Evolutionary conservation across 2,329 filamentous ascomycete genomes (phyloP), one percentile per base, ranked within the genome.

Genomic region (Fusarium dimerum): DNA sequence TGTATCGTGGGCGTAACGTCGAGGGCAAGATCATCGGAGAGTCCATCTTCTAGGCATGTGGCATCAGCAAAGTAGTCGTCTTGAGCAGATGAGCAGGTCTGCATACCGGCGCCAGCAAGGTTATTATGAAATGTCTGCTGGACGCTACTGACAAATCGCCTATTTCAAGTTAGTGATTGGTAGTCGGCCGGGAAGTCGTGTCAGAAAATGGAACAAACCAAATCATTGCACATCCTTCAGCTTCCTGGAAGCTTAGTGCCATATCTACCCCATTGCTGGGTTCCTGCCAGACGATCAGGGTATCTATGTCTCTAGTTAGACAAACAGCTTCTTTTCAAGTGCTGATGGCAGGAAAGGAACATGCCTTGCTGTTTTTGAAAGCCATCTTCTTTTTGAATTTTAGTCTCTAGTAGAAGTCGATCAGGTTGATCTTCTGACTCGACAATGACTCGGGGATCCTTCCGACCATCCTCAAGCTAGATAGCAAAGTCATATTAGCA

Each of bases 311-410:
- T 67, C 61, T 57, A 54, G 57, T 62, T 58, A 67, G 58, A 59
- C 55, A 60, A 55, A 51, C 43, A 52, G 69, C 55, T 62, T 62
- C 62, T 39, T 47, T 40, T 17, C 39, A 45, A 51, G 43, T 45
- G 45, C 43, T 54, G 48, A 48, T 43, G 20, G 7, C 15, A 20
- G n/a, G 39, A 29, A 46, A 40, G 34, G 30, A 48, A 70, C 77
- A 66, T 82, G 88, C 91, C 91, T 87, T 97, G 93, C 73, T 99
- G 94, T 75, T 97, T 96, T 75, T 97, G 92, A 70, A 97, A 97
- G 54, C 90, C 89, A 83, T 97, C 93, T 68, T 97, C 92, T 71
- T 92, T 96, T 56, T 86, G 85, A 60, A 99, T 95, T 68, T 84
- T 88, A 38, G 93, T 96, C 73, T 97, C 90, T 53, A 99, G 79